These are phyloP conservation scores for Tetraselmis chui DNA, from an alignment of 139 green algal genomes.

Conservation along the genomic window DNA sequence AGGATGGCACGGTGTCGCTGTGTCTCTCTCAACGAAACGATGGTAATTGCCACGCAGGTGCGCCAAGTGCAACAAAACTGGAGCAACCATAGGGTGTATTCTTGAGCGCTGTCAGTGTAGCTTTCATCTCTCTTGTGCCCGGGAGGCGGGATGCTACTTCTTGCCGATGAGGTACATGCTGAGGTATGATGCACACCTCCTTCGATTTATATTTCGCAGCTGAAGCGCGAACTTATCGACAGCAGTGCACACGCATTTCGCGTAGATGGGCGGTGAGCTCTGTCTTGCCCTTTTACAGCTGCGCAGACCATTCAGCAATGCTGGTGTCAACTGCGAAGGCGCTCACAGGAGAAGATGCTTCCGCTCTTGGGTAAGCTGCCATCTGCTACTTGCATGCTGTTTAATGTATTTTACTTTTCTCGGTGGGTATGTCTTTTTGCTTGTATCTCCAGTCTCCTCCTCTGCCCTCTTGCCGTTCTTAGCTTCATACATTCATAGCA, in stretches of 20 bases:
- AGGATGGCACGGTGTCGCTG: neutral
- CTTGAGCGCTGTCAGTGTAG: neutral
- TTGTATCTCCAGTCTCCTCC: no score
- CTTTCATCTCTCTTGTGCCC: neutral
- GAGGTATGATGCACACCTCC: neutral
- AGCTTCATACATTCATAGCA: no score
- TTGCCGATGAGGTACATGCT: neutral
- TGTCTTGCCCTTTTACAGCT: neutral
- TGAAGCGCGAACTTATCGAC: no score
- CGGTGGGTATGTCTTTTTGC: no score
- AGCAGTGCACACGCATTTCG: no score
- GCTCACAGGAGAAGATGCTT: neutral
- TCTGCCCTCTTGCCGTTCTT: no score
- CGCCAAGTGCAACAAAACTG: neutral
- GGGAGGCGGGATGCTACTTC: neutral
- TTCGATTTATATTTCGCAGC: no score
- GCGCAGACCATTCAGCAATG: neutral
- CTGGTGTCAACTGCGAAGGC: neutral
- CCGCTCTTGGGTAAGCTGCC: neutral
- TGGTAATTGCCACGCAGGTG: constrained; percentile 9
- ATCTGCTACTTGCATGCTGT: no score
- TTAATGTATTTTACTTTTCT: no score
- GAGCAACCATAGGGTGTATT: neutral
- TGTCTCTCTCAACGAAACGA: neutral
- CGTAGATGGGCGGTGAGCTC: neutral